Base-by-base conservation (phyloP, 1,284 basidiomycete genomes). In the Ceratobasidium sp. region DNA sequence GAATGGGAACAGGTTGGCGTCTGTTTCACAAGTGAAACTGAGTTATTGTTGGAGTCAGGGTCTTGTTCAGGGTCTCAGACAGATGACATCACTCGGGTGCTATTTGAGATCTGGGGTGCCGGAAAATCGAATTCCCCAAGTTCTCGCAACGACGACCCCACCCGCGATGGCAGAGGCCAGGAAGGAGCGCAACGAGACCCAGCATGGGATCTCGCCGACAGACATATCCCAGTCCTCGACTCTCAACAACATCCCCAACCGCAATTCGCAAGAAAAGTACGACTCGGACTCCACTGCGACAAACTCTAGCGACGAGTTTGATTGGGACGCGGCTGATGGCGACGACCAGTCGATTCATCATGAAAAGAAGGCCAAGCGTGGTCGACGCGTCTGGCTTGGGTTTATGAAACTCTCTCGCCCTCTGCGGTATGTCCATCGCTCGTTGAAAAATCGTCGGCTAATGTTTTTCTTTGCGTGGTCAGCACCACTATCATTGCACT, bases 331-430 rank as follows among this genome's bases (percentile, higher is more conserved):
- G 34, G 85, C 87, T 86, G 80, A 91, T 76, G 89, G 90, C 66
- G 87, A 87, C 6, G 83, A 77, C 32, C 78, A 80, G 43, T 78
- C 78, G 80, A 61, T 76, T 65, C 61, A 71, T 19, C 80, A 80
- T 8, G 79, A 78, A 19, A 76, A 77, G 76, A 79, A 80, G 69
- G 86, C 85, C 29, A 84, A 82, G 68, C 82, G 88, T 71, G 87
- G 88, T 59, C 87, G 90, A 70, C 86, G 87, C 49, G 80, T 93
- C 56, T 93, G 89, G 85, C 84, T 89, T 32, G 85, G 86, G 1
- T 91, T 92, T 81, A 89, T 92, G 89, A 89, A 88, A 80, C 86
- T 93, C n/a, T 87, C 90, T 29, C 84, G 88, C 67, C 86, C 87
- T 56, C 78, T 92, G 65, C 86, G 92, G 64, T 87, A 88, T 13